Conservation (phyloP, 2,329 filamentous ascomycete genomes). For the Pyricularia grisea region DNA sequence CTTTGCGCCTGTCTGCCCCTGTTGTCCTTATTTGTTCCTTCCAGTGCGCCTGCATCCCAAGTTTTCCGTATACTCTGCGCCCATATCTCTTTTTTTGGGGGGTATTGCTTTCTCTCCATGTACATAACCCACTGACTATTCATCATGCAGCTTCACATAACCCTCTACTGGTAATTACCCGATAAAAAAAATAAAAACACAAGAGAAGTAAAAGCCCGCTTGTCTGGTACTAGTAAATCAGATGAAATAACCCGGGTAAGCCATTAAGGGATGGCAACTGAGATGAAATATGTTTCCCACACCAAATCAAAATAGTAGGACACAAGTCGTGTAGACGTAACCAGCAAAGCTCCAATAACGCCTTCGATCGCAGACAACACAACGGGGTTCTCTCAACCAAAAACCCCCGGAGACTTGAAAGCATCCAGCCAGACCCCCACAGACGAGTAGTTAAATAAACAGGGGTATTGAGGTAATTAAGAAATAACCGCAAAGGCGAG, state of each 20-base stretch:
- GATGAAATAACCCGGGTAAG: background rate
- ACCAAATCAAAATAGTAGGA: background rate
- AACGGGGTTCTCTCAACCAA: background rate
- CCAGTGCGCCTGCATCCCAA: background rate
- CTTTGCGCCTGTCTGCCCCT: background rate
- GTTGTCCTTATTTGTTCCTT: background rate
- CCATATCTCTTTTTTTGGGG: background rate
- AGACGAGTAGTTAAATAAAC: background rate
- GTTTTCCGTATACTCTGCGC: background rate
- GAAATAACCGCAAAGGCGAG: background rate
- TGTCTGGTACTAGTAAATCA: background rate
- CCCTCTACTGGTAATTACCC: background rate
- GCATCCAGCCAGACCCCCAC: background rate
- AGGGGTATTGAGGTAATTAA: background rate
- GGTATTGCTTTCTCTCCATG: background rate
- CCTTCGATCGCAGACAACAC: background rate
- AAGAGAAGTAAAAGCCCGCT: background rate
- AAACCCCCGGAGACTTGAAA: background rate
- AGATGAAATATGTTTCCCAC: background rate
- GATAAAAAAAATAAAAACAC: background rate
- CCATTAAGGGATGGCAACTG: background rate
- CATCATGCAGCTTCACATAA: background rate
- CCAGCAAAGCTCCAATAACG: background rate
- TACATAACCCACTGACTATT: background rate
- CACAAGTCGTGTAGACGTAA: background rate